Conservation (phyloP, 2,329 filamentous ascomycete species). For the Cercospora canescens region DNA sequence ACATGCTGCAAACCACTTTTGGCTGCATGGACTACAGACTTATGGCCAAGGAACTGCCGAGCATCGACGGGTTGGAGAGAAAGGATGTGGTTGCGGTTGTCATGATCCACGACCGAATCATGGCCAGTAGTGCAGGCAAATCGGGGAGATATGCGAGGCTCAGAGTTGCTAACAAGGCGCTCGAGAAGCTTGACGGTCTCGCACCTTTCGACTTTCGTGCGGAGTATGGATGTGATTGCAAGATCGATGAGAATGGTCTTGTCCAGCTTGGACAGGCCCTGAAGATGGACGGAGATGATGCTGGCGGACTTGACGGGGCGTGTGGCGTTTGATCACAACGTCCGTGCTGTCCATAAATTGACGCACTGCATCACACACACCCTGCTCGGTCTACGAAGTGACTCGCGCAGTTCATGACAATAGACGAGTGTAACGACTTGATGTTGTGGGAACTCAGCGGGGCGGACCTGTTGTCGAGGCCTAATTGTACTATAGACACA, state of each 20-base stretch:
- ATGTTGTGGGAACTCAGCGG: background rate
- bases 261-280: conserved; percentile 6
- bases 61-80: conserved; percentile 47
- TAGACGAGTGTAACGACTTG: background rate
- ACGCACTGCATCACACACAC: background rate
- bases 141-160: conserved; percentile 70
- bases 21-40: conserved; percentile 64
- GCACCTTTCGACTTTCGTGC: conserved; percentile 59
- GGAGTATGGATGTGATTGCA: conserved; percentile 66
- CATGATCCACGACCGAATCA: conserved; percentile 70
- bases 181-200: conserved; percentile 53
- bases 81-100: conserved; percentile 66
- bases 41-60: conserved; percentile 52
- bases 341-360: background rate
- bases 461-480: background rate
- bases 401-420: background rate
- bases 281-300: conserved; percentile 9
- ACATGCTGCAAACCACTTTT: conserved; percentile 63
- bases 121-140: conserved; percentile 65
- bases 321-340: background rate
- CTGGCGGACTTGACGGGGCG: background rate
- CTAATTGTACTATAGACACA: background rate
- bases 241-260: conserved; percentile 9
- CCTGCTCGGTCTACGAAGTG: background rate
- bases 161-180: conserved; percentile 61